These are phyloP conservation scores for Stevia rebaudiana DNA, from an alignment of 140 eudicot genomes.

Conservation along the genomic window DNA sequence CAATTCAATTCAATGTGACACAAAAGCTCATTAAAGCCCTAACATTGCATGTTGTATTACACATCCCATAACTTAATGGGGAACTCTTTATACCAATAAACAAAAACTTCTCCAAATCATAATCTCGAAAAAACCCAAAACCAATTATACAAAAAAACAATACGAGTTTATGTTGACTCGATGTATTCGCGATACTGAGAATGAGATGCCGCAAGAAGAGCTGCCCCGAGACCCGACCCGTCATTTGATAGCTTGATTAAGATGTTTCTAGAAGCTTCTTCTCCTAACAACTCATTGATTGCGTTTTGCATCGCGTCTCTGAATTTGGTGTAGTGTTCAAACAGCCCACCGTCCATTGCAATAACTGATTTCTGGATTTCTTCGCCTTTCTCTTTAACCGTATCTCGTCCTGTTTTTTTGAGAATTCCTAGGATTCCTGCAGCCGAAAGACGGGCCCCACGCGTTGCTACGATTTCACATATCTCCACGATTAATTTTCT, in stretches of 20 bases:
- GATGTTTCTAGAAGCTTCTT: slow-evolving; percentile 44
- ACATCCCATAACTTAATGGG: slow-evolving; percentile 23
- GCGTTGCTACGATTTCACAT: slow-evolving; percentile 70
- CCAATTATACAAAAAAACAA: slow-evolving; percentile 16
- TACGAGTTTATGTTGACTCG: slow-evolving; percentile 29
- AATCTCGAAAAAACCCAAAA: background rate
- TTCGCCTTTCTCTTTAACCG: slow-evolving; percentile 37
- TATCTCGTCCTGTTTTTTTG: slow-evolving; percentile 66
- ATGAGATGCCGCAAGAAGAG: slow-evolving; percentile 91
- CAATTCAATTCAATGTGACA: too few species aligned
- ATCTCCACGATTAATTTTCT: slow-evolving; percentile 60
- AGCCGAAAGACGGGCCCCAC: slow-evolving; percentile 91
- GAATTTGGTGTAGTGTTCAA: slow-evolving; percentile 78
- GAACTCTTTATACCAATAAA: slow-evolving; percentile 7
- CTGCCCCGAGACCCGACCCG: slow-evolving; percentile 94
- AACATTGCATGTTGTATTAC: background rate
- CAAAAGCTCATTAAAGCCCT: background rate
- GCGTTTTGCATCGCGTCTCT: slow-evolving; percentile 48
- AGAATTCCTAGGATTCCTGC: slow-evolving; percentile 89
- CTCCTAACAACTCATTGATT: slow-evolving; percentile 65
- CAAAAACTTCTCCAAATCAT: slow-evolving; percentile 3
- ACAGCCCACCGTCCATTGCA: slow-evolving; percentile 91
- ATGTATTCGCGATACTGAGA: slow-evolving; percentile 63
- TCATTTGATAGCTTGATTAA: slow-evolving; percentile 66
- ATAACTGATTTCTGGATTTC: slow-evolving; percentile 58